phyloP scores from a whole-genome alignment of 202 grass and related monocot genomes.

The Bolboschoenoplectus hybrid region DNA sequence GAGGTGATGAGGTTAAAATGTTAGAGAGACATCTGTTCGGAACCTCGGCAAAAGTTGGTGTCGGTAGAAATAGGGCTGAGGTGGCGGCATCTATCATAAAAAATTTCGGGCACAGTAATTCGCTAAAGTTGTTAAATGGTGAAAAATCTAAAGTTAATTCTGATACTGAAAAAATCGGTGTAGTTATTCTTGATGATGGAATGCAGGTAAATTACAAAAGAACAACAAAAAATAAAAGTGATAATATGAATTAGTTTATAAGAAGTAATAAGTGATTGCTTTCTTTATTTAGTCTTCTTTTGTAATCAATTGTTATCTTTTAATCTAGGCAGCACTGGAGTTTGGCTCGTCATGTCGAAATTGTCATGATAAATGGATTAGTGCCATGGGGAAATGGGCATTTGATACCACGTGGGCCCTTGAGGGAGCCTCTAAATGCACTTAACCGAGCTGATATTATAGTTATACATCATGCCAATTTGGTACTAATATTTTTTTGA shows the following conservation, averaged over 20 bases:
- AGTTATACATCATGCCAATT: conserved; percentile 58
- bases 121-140: background rate
- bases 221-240: background rate
- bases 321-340: conserved; percentile 65
- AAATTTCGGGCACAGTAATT: conserved; percentile 53
- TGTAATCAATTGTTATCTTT: background rate
- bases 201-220: conserved; percentile 64
- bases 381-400: conserved; percentile 26
- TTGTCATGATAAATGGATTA: conserved; percentile 1
- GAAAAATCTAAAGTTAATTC: background rate
- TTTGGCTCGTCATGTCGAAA: conserved; percentile 57
- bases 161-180: conserved; percentile 51
- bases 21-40: conserved; percentile 55
- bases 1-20: conserved; percentile 79
- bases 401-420: conserved; percentile 74
- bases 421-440: conserved; percentile 73
- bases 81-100: conserved; percentile 56
- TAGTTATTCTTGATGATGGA: conserved; percentile 82
- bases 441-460: conserved; percentile 71
- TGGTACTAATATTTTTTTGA: conserved; percentile 53
- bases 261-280: background rate
- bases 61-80: conserved; percentile 63
- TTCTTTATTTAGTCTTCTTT: background rate
- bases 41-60: conserved; percentile 60
- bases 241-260: background rate